Percentiles rank a stretch among this genome's conserved stretches.
Conservation (phyloP, 2,329 filamentous ascomycete species). For the Sarocladium brachiariae region DNA sequence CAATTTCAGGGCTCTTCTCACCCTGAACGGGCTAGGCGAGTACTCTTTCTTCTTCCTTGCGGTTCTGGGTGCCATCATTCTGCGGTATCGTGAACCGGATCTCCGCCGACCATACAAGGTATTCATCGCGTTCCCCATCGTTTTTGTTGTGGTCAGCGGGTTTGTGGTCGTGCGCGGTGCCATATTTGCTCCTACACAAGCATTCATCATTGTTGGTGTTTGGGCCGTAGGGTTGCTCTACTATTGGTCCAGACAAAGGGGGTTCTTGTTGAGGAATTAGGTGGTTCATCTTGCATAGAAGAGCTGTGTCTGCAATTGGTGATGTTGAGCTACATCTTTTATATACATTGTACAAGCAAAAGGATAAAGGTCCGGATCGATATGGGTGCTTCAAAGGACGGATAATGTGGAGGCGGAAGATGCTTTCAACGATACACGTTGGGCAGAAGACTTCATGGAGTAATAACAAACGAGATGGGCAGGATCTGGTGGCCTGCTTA, state of each 20-base stretch:
- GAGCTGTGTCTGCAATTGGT: too few relatives aligned
- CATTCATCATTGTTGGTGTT: conserved; percentile 42
- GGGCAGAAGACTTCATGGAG: too few relatives aligned
- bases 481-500: too few relatives aligned
- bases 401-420: too few relatives aligned
- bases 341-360: too few relatives aligned
- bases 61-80: conserved; percentile 49
- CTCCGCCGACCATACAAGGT: conserved; percentile 51
- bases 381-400: too few relatives aligned
- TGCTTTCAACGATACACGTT: too few relatives aligned
- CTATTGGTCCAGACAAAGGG: conserved; percentile 22
- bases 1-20: conserved; percentile 53
- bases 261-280: not conserved
- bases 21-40: conserved; percentile 52
- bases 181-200: conserved; percentile 49
- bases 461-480: too few relatives aligned
- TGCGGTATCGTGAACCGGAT: conserved; percentile 49
- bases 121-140: conserved; percentile 38
- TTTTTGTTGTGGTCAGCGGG: conserved; percentile 51
- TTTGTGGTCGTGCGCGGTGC: conserved; percentile 54
- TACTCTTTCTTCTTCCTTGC: conserved; percentile 60
- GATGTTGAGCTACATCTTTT: too few relatives aligned
- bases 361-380: too few relatives aligned
- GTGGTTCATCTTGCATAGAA: too few relatives aligned
- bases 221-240: conserved; percentile 42